A percentile compares a stretch with the other conserved stretches of the same genome.
Evolutionary conservation across 2,329 filamentous ascomycete species (phyloP).

Genomic region (Stemphylium beticola): DNA sequence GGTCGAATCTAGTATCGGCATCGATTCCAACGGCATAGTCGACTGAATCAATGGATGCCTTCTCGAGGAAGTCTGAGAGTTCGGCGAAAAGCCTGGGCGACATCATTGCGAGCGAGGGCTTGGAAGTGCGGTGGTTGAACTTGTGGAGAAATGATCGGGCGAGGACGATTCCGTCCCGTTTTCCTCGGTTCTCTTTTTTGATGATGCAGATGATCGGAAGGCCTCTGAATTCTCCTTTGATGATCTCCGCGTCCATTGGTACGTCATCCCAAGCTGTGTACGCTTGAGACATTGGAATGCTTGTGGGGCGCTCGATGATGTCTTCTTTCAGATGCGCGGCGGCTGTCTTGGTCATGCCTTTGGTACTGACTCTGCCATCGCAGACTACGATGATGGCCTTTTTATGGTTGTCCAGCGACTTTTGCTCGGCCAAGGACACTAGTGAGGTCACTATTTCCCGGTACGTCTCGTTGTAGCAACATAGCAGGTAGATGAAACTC

Average conservation of each 20-base stretch:
- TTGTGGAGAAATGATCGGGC: conserved; percentile 7
- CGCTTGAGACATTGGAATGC: not conserved
- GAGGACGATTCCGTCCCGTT: conserved; percentile 8
- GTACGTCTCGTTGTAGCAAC: conserved; percentile 11
- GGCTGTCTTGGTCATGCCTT: conserved; percentile 7
- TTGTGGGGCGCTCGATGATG: conserved; percentile 2
- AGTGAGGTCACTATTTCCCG: conserved; percentile 4
- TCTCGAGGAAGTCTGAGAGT: not conserved
- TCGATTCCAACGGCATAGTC: conserved; percentile 9
- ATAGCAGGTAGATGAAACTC: conserved; percentile 5
- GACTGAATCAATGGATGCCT: not conserved
- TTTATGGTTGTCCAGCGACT: conserved; percentile 3
- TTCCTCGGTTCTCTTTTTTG: conserved; percentile 12
- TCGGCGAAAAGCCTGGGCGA: conserved; percentile 1
- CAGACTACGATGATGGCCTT: conserved; percentile 9
- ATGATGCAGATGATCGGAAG: conserved; percentile 7
- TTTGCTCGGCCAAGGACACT: conserved; percentile 6
- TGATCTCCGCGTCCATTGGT: conserved; percentile 2
- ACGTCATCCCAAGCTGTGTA: conserved; percentile 8
- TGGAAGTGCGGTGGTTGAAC: conserved; percentile 4
- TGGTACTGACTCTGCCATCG: conserved; percentile 7
- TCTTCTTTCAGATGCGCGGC: conserved; percentile 9
- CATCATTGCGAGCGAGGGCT: conserved; percentile 1
- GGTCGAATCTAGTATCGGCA: conserved; percentile 8
- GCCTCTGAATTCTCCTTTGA: conserved; percentile 8